phyloP scores from a whole-genome alignment of 1,284 basidiomycete species.

The Hymenochaete sp. region DNA sequence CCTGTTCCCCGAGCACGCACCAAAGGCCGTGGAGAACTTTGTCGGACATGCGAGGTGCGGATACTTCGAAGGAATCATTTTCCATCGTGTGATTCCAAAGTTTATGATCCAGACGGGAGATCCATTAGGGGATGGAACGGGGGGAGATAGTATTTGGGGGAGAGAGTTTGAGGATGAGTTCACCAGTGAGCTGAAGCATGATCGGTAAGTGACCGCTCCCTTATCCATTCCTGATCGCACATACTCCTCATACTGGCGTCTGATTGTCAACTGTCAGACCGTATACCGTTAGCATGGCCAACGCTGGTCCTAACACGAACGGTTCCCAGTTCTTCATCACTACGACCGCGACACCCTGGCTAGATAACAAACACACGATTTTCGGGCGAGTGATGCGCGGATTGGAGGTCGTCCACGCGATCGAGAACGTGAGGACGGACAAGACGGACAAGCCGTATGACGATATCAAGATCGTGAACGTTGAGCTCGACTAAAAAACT shows the following conservation, averaged over 20 bases:
- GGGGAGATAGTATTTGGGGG: conserved; percentile 95
- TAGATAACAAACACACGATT: conserved; percentile 95
- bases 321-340: conserved; percentile 99
- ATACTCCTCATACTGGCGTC: background rate
- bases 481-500: conserved; percentile 58
- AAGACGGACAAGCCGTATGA: conserved; percentile 84
- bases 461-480: conserved; percentile 82
- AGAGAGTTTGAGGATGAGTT: conserved; percentile 96
- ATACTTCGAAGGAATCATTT: conserved; percentile 91
- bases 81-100: conserved; percentile 97
- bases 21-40: conserved; percentile 97
- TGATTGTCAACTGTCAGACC: conserved; percentile 43
- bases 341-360: conserved; percentile 90
- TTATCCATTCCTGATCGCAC: conserved; percentile 1
- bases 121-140: conserved; percentile 93
- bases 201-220: conserved; percentile 46
- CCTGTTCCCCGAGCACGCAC: conserved; percentile 86
- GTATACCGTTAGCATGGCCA: conserved; percentile 99
- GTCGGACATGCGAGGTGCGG: conserved; percentile 86
- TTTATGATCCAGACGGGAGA: conserved; percentile 99
- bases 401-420: conserved; percentile 50
- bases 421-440: conserved; percentile 61
- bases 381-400: conserved; percentile 72
- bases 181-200: conserved; percentile 80
- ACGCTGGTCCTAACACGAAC: conserved; percentile 90